Evolutionary conservation across 768 basidiomycete species (phyloP), one percentile per base, ranked within the genome.

Genomic region (Xerocomellus chrysenteron): DNA sequence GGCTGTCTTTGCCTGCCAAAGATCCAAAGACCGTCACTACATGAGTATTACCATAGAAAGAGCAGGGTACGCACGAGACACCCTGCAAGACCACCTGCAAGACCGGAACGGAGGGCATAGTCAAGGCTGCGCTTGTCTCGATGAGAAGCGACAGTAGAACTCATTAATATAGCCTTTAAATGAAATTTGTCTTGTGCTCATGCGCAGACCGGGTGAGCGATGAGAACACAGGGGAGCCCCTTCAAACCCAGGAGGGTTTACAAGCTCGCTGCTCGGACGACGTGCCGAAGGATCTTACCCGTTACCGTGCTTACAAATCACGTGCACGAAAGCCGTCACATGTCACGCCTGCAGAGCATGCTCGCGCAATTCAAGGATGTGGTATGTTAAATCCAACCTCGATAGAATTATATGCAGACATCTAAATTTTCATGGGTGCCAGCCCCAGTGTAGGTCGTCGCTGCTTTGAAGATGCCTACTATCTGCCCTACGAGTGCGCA

Each of bases 81-180:
- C 49, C 94, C 95, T 37, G 95, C 96, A 56, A 96, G 74, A 33
- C 96, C 96, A 56, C 96, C 96, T 42, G 95, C 95, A 44, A 98
- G 73, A 45, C 93, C 92, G 39, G 92, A 94, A 59, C 89, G 87
- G 63, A 92, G 67, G 54, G 87, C 82, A 72, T 82, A 84, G 58
- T 81, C 72, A 52, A 84, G 71, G 58, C 73, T 82, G 67, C 80
- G 80, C 67, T 78, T 83, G 75, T 84, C 80, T 73, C 73, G 73
- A 57, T 67, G 72, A 61, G 71, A 68, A 65, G 72, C 63, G 61
- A 57, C 65, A 68, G 61, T 63, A 43, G 74, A 58, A 63, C 65
- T 74, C 73, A 74, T 74, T 51, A 62, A 71, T 65, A 42, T 16
- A 41, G 32, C 52, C 47, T 55, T 46, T 21, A 36, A 37, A 39